Percentiles rank a stretch among this genome's conserved stretches.
These are phyloP conservation scores for Diaporthe velutina DNA, from an alignment of 2,329 filamentous ascomycete genomes.

Conservation along the genomic window DNA sequence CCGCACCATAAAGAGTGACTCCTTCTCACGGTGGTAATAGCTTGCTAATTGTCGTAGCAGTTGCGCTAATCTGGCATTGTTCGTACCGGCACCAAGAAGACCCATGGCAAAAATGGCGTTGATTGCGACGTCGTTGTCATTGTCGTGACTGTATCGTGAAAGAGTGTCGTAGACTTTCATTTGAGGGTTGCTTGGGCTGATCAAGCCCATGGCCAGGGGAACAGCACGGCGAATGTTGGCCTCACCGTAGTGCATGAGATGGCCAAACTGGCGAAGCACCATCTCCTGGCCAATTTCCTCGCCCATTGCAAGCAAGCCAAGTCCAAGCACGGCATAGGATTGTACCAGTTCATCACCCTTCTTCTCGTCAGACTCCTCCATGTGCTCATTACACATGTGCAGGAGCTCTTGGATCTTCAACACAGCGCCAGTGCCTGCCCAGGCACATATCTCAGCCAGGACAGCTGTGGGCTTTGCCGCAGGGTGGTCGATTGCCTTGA, in stretches of 20 bases:
- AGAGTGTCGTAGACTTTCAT: constrained; percentile 99
- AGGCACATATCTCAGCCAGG: constrained; percentile 95
- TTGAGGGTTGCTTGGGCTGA: constrained; percentile 97
- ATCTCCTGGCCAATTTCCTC: constrained; percentile 99
- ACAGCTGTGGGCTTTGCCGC: constrained; percentile 97
- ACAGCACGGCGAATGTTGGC: constrained; percentile 97
- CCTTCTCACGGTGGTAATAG: constrained; percentile 97
- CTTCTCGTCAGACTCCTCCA: constrained; percentile 94
- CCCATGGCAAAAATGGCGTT: constrained; percentile 99
- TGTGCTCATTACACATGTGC: constrained; percentile 97
- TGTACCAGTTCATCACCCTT: constrained; percentile 96
- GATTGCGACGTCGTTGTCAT: constrained; percentile 96
- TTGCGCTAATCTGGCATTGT: constrained; percentile 96
- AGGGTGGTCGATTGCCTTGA: constrained; percentile 96
- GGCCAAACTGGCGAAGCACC: constrained; percentile 96
- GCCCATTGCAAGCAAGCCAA: constrained; percentile 96
- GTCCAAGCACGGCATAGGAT: constrained; percentile 93
- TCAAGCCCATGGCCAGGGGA: constrained; percentile 93
- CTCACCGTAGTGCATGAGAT: constrained; percentile 99
- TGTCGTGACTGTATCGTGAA: constrained; percentile 98
- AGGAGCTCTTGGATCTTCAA: constrained; percentile 97
- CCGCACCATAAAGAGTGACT: constrained; percentile 98
- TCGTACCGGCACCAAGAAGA: constrained; percentile 94
- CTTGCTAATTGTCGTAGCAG: constrained; percentile 93
- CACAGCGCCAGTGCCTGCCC: constrained; percentile 97